Base-by-base conservation (phyloP, 1,139 yeast genomes). In the Blastobotrys aristatus region DNA sequence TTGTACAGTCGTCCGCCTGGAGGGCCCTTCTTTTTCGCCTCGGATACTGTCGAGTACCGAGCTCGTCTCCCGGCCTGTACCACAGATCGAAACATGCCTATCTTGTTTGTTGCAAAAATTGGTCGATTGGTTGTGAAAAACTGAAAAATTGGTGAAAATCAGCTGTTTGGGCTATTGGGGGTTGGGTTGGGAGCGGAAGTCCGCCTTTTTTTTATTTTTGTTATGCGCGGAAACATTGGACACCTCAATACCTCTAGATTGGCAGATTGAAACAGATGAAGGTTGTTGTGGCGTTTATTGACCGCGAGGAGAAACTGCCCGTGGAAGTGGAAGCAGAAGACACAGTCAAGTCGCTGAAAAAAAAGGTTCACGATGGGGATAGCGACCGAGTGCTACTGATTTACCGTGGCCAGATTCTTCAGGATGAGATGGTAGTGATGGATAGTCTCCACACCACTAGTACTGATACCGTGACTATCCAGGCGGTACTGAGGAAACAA, bases 1-100 rank as follows among this genome's bases (percentile, higher is more conserved):
- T 55, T 52, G 40, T 54, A 46, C 44, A 62, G 50, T 20, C 56
- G 20, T n/a, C 42, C 40, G 16, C 40, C 42, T 29, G 34, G 44
- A 39, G 46, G 40, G 24, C 26, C 32, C 34, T 36, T 27, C 17
- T 34, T 37, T 14, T 16, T 22, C 17, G 40, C 24, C 6, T 8
- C 3, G 2, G 34, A 7, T 4, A 34, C 14, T 39, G 42, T 18
- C 18, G 42, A 16, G 13, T 11, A 22, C 24, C 38, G 4, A 7
- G 21, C 24, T 21, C 38, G 24, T 34, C 16, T 5, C 10, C 38
- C 13, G 26, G 24, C 17, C 2, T n/a, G n/a, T n/a, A 22, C 38
- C 13, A 24, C 24, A 17, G 38, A 18, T 34, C 38, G 38, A 13
- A 34, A 34, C 38, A 34, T 16, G 21, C 11, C 18, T 16, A 8